Evolutionary conservation across 148 eudicot species (phyloP).

Genomic region (Heliamphora exappendiculata): DNA sequence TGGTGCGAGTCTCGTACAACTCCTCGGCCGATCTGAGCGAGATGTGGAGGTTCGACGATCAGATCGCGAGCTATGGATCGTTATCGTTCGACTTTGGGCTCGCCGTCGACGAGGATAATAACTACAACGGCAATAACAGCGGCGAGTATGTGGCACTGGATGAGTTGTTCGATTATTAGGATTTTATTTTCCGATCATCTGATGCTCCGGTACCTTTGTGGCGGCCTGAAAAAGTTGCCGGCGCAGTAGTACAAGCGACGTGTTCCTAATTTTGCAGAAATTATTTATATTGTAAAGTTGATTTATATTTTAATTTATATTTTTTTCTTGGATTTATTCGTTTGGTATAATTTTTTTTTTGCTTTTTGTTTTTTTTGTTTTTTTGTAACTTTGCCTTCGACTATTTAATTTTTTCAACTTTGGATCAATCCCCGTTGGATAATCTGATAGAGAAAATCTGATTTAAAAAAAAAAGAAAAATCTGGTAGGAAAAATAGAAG

Average conservation of each 20-base stretch:
- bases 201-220: constrained; percentile 24
- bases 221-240: constrained; percentile 45
- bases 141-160: constrained; percentile 51
- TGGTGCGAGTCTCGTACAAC: constrained; percentile 27
- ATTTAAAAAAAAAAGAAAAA: too few species aligned
- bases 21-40: constrained; percentile 31
- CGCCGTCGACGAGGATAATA: constrained; percentile 8
- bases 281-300: neutral
- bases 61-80: constrained; percentile 31
- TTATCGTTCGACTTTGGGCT: constrained; percentile 37
- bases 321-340: too few species aligned
- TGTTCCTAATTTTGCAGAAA: neutral
- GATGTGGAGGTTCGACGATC: constrained; percentile 40
- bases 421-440: too few species aligned
- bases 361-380: too few species aligned
- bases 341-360: too few species aligned
- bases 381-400: too few species aligned
- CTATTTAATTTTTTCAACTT: too few species aligned
- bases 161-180: constrained; percentile 57
- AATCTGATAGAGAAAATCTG: too few species aligned
- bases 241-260: constrained; percentile 19
- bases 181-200: constrained; percentile 34
- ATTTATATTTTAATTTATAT: neutral
- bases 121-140: neutral
- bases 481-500: too few species aligned